These are phyloP conservation scores for Colletotrichum caudatum DNA, from an alignment of 2,329 filamentous ascomycete genomes.

Conservation along the genomic window DNA sequence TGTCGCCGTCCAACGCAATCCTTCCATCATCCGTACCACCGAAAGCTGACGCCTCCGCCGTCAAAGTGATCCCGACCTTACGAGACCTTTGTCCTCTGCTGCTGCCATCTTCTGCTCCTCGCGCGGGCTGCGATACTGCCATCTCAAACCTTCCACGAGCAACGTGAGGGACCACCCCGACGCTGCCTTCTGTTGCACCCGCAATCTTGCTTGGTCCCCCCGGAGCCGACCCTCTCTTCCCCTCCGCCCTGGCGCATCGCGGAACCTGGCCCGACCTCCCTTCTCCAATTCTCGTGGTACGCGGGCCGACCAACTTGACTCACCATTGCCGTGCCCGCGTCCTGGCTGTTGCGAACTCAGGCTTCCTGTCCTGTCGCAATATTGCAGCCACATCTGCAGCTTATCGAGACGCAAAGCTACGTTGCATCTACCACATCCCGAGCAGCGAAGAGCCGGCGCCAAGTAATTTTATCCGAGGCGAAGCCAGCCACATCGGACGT, in stretches of 20 bases:
- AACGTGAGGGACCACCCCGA: slow-evolving; percentile 14
- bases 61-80: slow-evolving; percentile 22
- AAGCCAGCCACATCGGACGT: not conserved
- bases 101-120: not conserved
- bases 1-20: slow-evolving; percentile 26
- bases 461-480: slow-evolving; percentile 2
- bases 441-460: slow-evolving; percentile 5
- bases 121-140: slow-evolving; percentile 25
- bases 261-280: slow-evolving; percentile 8
- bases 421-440: not conserved
- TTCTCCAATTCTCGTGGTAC: slow-evolving; percentile 11
- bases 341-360: slow-evolving; percentile 13
- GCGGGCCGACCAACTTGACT: not conserved
- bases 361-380: slow-evolving; percentile 8
- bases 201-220: not conserved
- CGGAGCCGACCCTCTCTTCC: slow-evolving; percentile 4
- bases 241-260: slow-evolving; percentile 22
- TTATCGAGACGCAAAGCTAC: slow-evolving; percentile 17
- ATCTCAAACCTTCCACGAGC: slow-evolving; percentile 25
- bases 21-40: slow-evolving; percentile 21
- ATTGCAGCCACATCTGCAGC: slow-evolving; percentile 16
- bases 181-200: slow-evolving; percentile 20
- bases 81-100: slow-evolving; percentile 26
- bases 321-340: slow-evolving; percentile 1
- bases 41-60: slow-evolving; percentile 34